phyloP scores from a whole-genome alignment of 106 monocot species.

The Cymbidium sinense region DNA sequence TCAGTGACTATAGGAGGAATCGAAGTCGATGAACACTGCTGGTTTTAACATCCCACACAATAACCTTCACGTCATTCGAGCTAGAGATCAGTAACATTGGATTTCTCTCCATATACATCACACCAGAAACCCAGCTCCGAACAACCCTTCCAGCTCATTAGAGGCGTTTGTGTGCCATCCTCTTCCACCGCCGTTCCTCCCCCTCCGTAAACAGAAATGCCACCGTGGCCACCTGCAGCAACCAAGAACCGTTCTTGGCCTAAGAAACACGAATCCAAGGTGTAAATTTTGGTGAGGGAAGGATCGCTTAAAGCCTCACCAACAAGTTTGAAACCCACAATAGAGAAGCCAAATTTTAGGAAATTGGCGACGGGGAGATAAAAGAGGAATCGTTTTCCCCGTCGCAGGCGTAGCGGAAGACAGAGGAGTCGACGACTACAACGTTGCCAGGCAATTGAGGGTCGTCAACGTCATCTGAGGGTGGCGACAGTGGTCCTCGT shows the following conservation, averaged over 20 bases:
- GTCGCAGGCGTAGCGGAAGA: constrained; percentile 27
- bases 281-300: constrained; percentile 28
- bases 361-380: neutral
- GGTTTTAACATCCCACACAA: constrained; percentile 27
- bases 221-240: constrained; percentile 33
- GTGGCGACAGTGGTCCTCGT: neutral
- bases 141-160: constrained; percentile 5
- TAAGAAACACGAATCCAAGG: constrained; percentile 16
- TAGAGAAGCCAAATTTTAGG: neutral
- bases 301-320: constrained; percentile 23
- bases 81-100: constrained; percentile 27
- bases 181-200: constrained; percentile 6
- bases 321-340: constrained; percentile 16
- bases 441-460: neutral
- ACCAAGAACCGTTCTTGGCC: constrained; percentile 10
- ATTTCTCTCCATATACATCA: constrained; percentile 18
- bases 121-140: constrained; percentile 32
- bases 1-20: constrained; percentile 21
- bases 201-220: constrained; percentile 27
- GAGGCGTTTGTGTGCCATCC: neutral
- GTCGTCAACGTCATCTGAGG: neutral
- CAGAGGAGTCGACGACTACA: constrained; percentile 12
- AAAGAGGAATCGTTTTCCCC: neutral
- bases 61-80: constrained; percentile 27
- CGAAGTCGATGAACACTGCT: constrained; percentile 1